A percentile compares a stretch with the other conserved stretches of the same genome.
Evolutionary conservation across 163 green algal genomes (phyloP).

Genomic region (Prototheca wickerhamii): DNA sequence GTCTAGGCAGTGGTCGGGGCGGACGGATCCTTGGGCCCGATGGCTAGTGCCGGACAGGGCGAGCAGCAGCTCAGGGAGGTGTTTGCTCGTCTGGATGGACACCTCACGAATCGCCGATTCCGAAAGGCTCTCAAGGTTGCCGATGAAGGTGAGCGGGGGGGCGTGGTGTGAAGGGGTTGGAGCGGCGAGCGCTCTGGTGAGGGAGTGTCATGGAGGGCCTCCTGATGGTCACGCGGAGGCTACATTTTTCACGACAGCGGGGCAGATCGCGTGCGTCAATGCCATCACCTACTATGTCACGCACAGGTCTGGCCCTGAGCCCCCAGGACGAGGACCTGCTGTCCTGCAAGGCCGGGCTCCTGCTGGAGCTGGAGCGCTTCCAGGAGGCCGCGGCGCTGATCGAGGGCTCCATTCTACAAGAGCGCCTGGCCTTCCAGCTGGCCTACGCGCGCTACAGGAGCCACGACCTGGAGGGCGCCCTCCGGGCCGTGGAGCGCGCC

Average conservation of each 20-base stretch:
- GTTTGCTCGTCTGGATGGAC: slow-evolving; percentile 50
- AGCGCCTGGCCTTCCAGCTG: slow-evolving; percentile 61
- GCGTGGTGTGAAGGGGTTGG: not conserved
- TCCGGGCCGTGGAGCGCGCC: not conserved
- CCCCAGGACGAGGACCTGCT: slow-evolving; percentile 64
- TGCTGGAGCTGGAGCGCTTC: slow-evolving; percentile 52
- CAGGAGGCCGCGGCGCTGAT: slow-evolving; percentile 45
- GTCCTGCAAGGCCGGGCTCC: slow-evolving; percentile 47
- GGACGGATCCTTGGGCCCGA: too few relatives aligned
- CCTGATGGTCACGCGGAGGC: too few relatives aligned
- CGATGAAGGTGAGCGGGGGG: slow-evolving; percentile 54
- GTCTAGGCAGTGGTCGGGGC: too few relatives aligned
- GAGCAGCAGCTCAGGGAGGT: slow-evolving; percentile 26
- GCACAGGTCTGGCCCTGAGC: slow-evolving; percentile 53
- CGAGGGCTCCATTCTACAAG: slow-evolving; percentile 15
- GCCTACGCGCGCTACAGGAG: slow-evolving; percentile 74
- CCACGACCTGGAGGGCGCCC: slow-evolving; percentile 52
- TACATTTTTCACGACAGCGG: too few relatives aligned
- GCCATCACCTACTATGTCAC: not conserved
- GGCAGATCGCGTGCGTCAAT: too few relatives aligned
- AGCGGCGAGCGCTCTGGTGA: too few relatives aligned
- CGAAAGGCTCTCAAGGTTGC: slow-evolving; percentile 57
- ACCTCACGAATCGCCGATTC: slow-evolving; percentile 46
- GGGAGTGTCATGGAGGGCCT: too few relatives aligned
- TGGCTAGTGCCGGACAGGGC: too few relatives aligned